Evolutionary conservation across 352 stramenopile genomes (phyloP).

Genomic region (Discostella stelligera): DNA sequence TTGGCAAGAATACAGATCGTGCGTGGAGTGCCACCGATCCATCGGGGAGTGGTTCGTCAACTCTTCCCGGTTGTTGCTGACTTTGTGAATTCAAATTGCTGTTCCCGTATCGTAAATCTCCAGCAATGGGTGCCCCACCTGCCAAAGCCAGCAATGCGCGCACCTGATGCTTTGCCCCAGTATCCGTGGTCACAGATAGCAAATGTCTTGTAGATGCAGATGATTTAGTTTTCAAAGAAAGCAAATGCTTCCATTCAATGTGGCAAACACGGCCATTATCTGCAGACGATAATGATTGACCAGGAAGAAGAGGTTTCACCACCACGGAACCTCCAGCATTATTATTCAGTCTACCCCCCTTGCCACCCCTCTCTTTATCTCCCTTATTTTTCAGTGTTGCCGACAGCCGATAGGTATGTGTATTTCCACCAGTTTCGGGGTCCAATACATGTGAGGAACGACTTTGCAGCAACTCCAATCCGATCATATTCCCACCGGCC

Average conservation of each 20-base stretch:
- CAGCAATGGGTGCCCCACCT: conserved; percentile 57
- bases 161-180: conserved; percentile 76
- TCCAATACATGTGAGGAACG: conserved; percentile 22
- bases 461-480: conserved; percentile 40
- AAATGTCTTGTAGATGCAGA: conserved; percentile 41
- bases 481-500: conserved; percentile 16
- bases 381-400: conserved; percentile 26
- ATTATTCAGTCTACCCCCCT: conserved; percentile 8
- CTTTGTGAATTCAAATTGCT: conserved; percentile 24
- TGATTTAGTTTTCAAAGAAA: conserved; percentile 20
- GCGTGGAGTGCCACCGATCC: conserved; percentile 79
- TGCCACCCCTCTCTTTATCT: not conserved
- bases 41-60: conserved; percentile 56
- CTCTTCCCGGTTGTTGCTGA: conserved; percentile 31
- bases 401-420: conserved; percentile 39
- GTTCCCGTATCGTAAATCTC: conserved; percentile 76
- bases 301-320: conserved; percentile 41
- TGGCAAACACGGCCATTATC: conserved; percentile 45
- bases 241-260: conserved; percentile 60
- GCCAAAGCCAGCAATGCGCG: conserved; percentile 64
- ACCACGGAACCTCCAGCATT: conserved; percentile 40
- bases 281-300: conserved; percentile 13
- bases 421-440: conserved; percentile 16
- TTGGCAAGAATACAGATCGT: conserved; percentile 58
- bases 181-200: conserved; percentile 59